These are phyloP conservation scores for Acer yangbiense DNA, from an alignment of 345 rosid genomes.

Conservation along the genomic window DNA sequence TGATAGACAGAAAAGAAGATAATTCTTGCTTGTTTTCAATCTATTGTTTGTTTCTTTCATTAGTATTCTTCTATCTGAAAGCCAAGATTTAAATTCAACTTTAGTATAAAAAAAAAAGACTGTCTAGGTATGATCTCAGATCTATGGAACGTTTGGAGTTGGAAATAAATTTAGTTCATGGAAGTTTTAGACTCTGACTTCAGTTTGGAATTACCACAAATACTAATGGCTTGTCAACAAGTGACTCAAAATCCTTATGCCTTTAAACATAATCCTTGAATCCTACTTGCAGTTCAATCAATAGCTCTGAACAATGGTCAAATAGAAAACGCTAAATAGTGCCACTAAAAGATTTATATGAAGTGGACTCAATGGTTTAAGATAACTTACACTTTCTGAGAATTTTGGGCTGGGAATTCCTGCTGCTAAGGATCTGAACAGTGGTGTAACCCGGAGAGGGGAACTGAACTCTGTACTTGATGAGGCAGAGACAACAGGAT, in stretches of 20 bases:
- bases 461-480: conserved; percentile 66
- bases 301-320: neutral
- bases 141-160: neutral
- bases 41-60: neutral
- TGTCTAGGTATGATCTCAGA: neutral
- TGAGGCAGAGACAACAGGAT: conserved; percentile 46
- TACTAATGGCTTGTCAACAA: neutral
- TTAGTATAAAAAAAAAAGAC: neutral
- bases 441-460: conserved; percentile 84
- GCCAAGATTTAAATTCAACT: neutral
- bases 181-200: neutral
- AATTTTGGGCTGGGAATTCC: conserved; percentile 96
- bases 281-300: neutral
- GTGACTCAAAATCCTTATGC: neutral
- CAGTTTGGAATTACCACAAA: neutral
- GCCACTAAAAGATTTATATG: conserved; percentile 8
- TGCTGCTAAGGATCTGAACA: conserved; percentile 97
- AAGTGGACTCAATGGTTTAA: conserved; percentile 11
- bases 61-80: neutral
- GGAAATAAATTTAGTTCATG: neutral
- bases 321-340: neutral
- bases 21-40: neutral
- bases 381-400: conserved; percentile 91
- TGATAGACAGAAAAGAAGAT: neutral
- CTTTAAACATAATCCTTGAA: neutral